Conservation (phyloP, 2,329 filamentous ascomycete genomes). For the Neurospora crassa region DNA sequence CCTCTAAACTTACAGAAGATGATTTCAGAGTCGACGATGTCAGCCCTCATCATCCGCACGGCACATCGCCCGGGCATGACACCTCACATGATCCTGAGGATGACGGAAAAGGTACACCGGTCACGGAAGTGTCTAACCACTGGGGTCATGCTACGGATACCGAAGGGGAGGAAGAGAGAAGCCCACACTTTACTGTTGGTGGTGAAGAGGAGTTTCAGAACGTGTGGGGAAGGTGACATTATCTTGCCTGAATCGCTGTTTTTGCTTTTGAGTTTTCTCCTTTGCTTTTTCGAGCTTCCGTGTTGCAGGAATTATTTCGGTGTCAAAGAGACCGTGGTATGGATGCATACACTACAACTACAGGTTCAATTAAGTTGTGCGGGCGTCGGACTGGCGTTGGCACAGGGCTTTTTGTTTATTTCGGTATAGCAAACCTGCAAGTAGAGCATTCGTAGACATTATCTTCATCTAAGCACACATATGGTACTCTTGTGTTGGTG, state of each 20-base stretch:
- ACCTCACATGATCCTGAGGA: not conserved
- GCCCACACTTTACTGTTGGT: constrained; percentile 10
- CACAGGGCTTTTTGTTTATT: not conserved
- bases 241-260: not conserved
- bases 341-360: not conserved
- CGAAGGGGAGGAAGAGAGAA: constrained; percentile 2
- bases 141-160: constrained; percentile 3
- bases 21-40: constrained; percentile 19
- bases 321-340: not conserved
- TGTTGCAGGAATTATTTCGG: not conserved
- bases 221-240: constrained; percentile 16
- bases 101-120: constrained; percentile 1
- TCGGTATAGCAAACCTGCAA: not conserved
- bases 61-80: constrained; percentile 9
- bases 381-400: not conserved
- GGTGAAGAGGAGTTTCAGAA: constrained; percentile 18
- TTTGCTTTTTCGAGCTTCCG: not conserved
- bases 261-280: not conserved
- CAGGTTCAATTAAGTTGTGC: not conserved
- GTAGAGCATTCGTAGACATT: not conserved
- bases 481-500: not conserved
- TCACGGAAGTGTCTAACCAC: constrained; percentile 6
- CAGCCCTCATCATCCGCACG: constrained; percentile 15
- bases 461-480: not conserved
- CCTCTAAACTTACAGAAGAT: constrained; percentile 16